Conservation (phyloP, 495 filamentous ascomycete species). For the Thermochaetoides thermophila region DNA sequence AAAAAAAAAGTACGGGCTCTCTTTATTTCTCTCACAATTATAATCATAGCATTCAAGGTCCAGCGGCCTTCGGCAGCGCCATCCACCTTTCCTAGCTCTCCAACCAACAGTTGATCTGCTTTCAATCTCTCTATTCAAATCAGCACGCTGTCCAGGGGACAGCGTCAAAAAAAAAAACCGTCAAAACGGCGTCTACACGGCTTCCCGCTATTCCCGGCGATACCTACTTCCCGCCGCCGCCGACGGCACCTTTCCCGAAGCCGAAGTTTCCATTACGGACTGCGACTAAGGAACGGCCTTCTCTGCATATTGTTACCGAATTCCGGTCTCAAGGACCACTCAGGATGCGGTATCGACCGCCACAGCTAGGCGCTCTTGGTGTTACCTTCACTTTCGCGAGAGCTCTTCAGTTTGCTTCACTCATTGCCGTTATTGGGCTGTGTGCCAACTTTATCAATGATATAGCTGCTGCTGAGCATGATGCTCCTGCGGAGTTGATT, state of each 20-base stretch:
- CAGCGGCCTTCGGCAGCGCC: no score
- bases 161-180: neutral
- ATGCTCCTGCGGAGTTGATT: constrained; percentile 57
- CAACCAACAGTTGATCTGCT: constrained; percentile 21
- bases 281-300: constrained; percentile 15
- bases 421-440: constrained; percentile 71
- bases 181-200: no score
- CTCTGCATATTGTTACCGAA: constrained; percentile 18
- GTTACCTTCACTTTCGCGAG: constrained; percentile 63
- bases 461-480: constrained; percentile 47
- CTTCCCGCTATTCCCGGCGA: constrained; percentile 17
- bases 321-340: constrained; percentile 18
- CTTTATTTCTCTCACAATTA: no score
- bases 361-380: constrained; percentile 61
- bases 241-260: constrained; percentile 16
- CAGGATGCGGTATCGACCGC: constrained; percentile 42
- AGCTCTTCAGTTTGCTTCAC: constrained; percentile 50
- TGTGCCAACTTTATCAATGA: constrained; percentile 69
- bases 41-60: no score
- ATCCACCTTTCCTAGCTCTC: constrained; percentile 1
- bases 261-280: constrained; percentile 15
- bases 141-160: neutral
- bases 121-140: neutral
- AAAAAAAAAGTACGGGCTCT: no score
- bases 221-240: constrained; percentile 14